Percentiles rank a stretch among this genome's conserved stretches.
phyloP scores from a whole-genome alignment of 2,329 filamentous ascomycete species.

The Colletotrichum sp. region DNA sequence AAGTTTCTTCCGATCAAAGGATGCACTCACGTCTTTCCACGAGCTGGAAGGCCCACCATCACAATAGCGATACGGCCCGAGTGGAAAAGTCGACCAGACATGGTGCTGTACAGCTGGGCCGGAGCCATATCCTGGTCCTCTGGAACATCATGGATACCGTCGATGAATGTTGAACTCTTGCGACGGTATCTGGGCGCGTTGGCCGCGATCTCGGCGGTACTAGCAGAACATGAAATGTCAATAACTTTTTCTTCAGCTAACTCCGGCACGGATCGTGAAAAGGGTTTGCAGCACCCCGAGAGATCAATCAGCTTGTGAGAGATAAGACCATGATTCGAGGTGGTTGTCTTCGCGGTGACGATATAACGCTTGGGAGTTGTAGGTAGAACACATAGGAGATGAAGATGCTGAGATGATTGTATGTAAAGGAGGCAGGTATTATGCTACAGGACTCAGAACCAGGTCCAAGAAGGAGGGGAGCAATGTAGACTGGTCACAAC shows the following conservation, averaged over 20 bases:
- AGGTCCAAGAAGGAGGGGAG: not conserved
- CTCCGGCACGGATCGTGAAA: slow-evolving; percentile 2
- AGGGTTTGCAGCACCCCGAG: not conserved
- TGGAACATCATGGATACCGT: slow-evolving; percentile 93
- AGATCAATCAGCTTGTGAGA: not conserved
- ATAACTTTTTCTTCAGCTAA: slow-evolving; percentile 24
- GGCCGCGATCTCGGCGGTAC: slow-evolving; percentile 89
- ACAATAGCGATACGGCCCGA: slow-evolving; percentile 97
- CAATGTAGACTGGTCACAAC: not conserved
- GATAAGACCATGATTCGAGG: not conserved
- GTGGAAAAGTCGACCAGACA: slow-evolving; percentile 95
- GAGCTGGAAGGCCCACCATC: slow-evolving; percentile 91
- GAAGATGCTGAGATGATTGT: not conserved
- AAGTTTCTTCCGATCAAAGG: not conserved
- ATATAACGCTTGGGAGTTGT: not conserved
- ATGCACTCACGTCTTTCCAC: slow-evolving; percentile 83
- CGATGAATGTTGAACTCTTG: slow-evolving; percentile 94
- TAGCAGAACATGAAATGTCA: slow-evolving; percentile 41
- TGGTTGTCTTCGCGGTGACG: not conserved
- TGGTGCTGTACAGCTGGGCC: slow-evolving; percentile 96
- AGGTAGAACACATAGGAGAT: not conserved
- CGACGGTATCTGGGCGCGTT: slow-evolving; percentile 90
- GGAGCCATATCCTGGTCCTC: slow-evolving; percentile 85
- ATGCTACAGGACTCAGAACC: not conserved
- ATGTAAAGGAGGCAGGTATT: not conserved